These are phyloP conservation scores for Fusarium clavum DNA, from an alignment of 2,329 filamentous ascomycete species.

Conservation along the genomic window DNA sequence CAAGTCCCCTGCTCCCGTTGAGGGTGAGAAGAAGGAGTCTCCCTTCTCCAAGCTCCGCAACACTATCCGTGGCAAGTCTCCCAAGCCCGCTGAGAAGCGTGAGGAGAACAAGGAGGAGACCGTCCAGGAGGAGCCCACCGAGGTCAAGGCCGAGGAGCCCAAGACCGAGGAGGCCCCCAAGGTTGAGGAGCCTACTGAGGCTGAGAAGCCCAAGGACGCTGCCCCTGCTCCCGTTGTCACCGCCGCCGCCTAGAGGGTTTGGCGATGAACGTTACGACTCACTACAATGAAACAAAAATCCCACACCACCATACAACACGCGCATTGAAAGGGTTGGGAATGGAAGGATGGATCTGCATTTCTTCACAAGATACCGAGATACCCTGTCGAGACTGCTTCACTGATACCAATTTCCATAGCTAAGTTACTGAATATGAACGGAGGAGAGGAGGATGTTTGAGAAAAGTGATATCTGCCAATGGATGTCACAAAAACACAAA, in stretches of 20 bases:
- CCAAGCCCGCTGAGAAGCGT: slow-evolving; percentile 54
- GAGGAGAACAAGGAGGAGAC: slow-evolving; percentile 53
- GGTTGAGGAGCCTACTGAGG: slow-evolving; percentile 67
- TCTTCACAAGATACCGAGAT: slow-evolving; percentile 64
- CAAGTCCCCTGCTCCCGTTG: slow-evolving; percentile 66
- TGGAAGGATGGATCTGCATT: slow-evolving; percentile 66
- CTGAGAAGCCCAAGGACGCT: slow-evolving; percentile 57
- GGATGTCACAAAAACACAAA: slow-evolving; percentile 38
- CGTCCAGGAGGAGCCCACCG: slow-evolving; percentile 54
- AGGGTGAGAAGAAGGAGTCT: slow-evolving; percentile 69
- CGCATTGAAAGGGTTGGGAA: slow-evolving; percentile 58
- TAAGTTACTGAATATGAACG: slow-evolving; percentile 42
- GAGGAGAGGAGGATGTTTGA: slow-evolving; percentile 31
- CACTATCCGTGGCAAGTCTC: slow-evolving; percentile 63
- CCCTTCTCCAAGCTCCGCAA: slow-evolving; percentile 71
- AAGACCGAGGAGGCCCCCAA: slow-evolving; percentile 54
- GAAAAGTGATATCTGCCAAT: slow-evolving; percentile 33
- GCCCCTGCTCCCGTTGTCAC: slow-evolving; percentile 61
- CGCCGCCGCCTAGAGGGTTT: slow-evolving; percentile 62
- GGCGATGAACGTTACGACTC: slow-evolving; percentile 44
- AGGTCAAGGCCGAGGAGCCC: slow-evolving; percentile 53
- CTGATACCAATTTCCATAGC: slow-evolving; percentile 56
- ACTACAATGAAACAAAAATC: slow-evolving; percentile 43
- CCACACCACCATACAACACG: slow-evolving; percentile 45
- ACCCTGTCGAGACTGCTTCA: slow-evolving; percentile 65